Conservation (phyloP, 2,329 filamentous ascomycete species). For the Aspergillus carbonarius region DNA sequence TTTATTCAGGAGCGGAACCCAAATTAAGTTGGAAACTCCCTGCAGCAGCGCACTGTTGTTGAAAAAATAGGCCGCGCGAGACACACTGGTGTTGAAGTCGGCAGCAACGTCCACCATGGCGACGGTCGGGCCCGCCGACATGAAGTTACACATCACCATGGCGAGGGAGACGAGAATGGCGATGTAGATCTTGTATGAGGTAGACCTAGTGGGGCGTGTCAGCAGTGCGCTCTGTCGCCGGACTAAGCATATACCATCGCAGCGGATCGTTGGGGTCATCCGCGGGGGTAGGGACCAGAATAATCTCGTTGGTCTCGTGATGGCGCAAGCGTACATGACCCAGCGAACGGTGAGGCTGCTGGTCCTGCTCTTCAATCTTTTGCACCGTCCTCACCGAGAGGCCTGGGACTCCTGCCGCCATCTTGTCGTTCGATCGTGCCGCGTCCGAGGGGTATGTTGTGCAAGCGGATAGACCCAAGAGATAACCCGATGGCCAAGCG, state of each 20-base stretch:
- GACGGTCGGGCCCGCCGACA: constrained; percentile 57
- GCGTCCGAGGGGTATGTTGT: background rate
- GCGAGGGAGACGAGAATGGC: constrained; percentile 43
- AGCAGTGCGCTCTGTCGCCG: background rate
- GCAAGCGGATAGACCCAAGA: background rate
- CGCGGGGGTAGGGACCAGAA: background rate
- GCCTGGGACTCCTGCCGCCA: background rate
- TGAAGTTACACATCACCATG: constrained; percentile 58
- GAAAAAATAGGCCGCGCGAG: constrained; percentile 54
- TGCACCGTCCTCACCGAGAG: background rate
- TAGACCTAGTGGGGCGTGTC: background rate
- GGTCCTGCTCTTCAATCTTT: background rate
- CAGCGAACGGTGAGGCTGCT: background rate
- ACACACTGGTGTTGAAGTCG: constrained; percentile 44
- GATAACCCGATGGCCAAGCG: background rate
- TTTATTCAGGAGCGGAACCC: constrained; percentile 41
- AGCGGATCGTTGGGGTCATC: background rate
- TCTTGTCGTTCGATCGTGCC: background rate
- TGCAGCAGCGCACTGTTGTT: constrained; percentile 55
- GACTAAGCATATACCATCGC: background rate
- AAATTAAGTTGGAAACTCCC: constrained; percentile 42
- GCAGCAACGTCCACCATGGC: constrained; percentile 51
- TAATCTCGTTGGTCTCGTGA: background rate
- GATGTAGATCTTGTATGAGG: constrained; percentile 39
- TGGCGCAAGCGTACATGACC: background rate